Base-by-base conservation (phyloP, 805 yeast species). In the Saturnispora halmiae region DNA sequence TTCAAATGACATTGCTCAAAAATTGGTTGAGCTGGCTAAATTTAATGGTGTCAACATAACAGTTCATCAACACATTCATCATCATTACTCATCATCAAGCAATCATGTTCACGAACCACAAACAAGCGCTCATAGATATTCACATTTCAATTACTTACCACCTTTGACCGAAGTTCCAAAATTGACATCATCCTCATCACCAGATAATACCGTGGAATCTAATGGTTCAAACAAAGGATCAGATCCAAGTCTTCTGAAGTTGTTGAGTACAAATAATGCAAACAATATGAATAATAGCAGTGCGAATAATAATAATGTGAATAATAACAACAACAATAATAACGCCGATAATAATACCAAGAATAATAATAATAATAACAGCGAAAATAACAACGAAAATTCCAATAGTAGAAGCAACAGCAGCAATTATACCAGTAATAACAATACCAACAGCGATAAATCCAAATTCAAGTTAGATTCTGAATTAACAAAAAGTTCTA, bases 1-100 rank as follows among this genome's bases (percentile, higher is more conserved):
- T 31, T 64, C 69, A 16, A 71, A 74, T 42, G 77, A 72, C 27
- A 53, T 72, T 14, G 86, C 76, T 0, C 75, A 73, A 41, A 64
- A 68, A 46, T 58, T 82, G 8, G 67, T 82, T 6, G 72, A 73
- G 27, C 69, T 77, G 39, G 88, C 88, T 0, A 75, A 71, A 46
- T 60, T 62, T 36, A 69, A 73, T 49, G 69, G 72, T 15, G 61
- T 82, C 32, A 69, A 73, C 34, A 67, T 86, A 11, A 78, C 86
- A 4, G 73, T 86, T 16, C 94, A 86, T 60, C 95, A 86, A 56
- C 95, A 84, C 58, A 77, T 82, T 34, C 90, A 83, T 58, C 84
- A 84, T 55, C 87, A 82, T 59, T 79, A 81, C 58, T 67, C 70
- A 6, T 70, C 75, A 2, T 70, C 69, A 31, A 45, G 63, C 3